Conservation (phyloP, 2,329 filamentous ascomycete species). For the Pseudonectria buxi region DNA sequence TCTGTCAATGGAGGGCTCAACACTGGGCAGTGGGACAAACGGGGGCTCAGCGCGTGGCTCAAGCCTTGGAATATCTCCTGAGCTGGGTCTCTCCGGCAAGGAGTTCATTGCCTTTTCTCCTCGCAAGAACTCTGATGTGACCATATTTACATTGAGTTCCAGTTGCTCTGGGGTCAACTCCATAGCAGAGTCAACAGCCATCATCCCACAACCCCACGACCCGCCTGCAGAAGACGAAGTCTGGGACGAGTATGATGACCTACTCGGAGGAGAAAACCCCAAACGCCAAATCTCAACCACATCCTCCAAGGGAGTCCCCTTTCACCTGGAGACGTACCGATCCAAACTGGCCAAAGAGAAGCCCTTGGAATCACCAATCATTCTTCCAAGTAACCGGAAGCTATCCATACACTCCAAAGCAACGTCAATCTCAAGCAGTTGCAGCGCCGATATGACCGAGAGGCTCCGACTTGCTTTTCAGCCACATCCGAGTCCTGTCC, state of each 20-base stretch:
- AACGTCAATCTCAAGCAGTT: conserved; percentile 42
- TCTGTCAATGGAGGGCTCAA: conserved; percentile 29
- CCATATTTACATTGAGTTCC: conserved; percentile 39
- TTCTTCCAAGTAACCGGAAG: conserved; percentile 27
- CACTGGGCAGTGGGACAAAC: conserved; percentile 25
- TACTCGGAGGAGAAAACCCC: conserved; percentile 59
- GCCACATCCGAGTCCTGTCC: conserved; percentile 34
- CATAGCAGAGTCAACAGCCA: conserved; percentile 56
- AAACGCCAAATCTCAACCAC: conserved; percentile 44
- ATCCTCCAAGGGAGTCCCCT: conserved; percentile 50
- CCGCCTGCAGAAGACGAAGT: conserved; percentile 75
- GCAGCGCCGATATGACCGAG: conserved; percentile 49
- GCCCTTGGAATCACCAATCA: conserved; percentile 42
- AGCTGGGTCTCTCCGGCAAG: conserved; percentile 24
- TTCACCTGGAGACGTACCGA: conserved; percentile 47
- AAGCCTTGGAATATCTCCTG: conserved; percentile 24
- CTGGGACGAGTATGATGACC: conserved; percentile 90
- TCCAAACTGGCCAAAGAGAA: conserved; percentile 29
- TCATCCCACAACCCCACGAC: conserved; percentile 55
- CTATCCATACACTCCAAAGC: conserved; percentile 28
- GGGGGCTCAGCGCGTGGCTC: conserved; percentile 25
- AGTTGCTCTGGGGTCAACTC: conserved; percentile 60
- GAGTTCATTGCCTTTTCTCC: conserved; percentile 73
- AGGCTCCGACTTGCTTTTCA: conserved; percentile 44
- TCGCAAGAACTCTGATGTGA: conserved; percentile 63